These are phyloP conservation scores for Monilinia polystroma DNA, from an alignment of 2,329 filamentous ascomycete genomes.

Conservation along the genomic window DNA sequence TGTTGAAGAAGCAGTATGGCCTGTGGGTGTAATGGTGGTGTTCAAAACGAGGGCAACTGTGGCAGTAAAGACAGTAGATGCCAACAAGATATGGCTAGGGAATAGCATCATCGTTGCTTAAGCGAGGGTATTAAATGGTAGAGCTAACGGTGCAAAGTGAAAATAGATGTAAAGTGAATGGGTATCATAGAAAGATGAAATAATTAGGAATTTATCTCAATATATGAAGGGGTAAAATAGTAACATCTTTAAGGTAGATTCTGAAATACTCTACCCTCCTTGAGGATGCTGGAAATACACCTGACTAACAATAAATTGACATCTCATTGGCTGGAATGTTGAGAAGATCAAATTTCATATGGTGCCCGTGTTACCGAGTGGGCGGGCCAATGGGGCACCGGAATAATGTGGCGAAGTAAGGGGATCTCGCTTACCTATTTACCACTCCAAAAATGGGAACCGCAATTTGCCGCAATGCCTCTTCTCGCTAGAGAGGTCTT, in stretches of 20 bases:
- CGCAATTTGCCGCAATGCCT: background rate
- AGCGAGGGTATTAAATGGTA: background rate
- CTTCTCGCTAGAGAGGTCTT: no score
- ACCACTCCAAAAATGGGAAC: constrained; percentile 6
- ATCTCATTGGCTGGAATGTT: background rate
- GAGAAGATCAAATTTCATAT: background rate
- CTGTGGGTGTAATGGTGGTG: background rate
- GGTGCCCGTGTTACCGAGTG: background rate
- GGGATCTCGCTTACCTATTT: constrained; percentile 15
- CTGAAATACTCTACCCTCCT: background rate
- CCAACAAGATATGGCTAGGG: background rate
- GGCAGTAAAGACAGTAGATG: background rate
- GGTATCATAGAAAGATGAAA: background rate
- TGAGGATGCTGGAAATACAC: background rate
- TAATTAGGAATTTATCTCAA: background rate
- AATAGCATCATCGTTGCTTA: background rate
- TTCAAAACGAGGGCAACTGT: background rate
- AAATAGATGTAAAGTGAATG: background rate
- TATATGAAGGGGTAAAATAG: background rate
- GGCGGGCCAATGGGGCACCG: constrained; percentile 8
- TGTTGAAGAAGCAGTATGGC: background rate
- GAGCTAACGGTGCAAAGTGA: background rate
- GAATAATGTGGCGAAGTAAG: constrained; percentile 1
- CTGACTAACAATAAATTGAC: background rate
- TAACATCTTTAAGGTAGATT: background rate